Evolutionary conservation across 768 basidiomycete species (phyloP).

Genomic region (Hemileccinum impolitum): DNA sequence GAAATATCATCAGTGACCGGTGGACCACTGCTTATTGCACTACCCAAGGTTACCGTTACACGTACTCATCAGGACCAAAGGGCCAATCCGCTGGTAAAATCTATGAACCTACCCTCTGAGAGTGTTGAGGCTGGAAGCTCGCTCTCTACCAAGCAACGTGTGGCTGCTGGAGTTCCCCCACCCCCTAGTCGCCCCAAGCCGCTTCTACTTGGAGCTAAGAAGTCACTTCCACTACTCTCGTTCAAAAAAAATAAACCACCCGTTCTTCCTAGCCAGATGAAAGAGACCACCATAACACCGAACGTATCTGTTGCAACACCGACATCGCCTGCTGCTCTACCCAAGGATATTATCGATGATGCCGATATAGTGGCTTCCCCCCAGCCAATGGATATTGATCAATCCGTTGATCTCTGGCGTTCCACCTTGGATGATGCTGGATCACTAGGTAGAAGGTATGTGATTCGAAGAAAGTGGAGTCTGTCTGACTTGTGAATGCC

Average conservation of each 20-base stretch:
- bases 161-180: slow-evolving; percentile 40
- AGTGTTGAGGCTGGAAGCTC: slow-evolving; percentile 32
- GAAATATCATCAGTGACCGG: neutral
- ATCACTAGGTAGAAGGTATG: slow-evolving; percentile 12
- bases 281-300: slow-evolving; percentile 9
- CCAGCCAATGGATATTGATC: slow-evolving; percentile 21
- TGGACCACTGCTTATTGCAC: slow-evolving; percentile 4
- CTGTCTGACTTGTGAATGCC: neutral
- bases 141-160: slow-evolving; percentile 50
- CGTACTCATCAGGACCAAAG: slow-evolving; percentile 33
- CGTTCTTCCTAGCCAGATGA: slow-evolving; percentile 8
- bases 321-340: slow-evolving; percentile 9
- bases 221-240: slow-evolving; percentile 31
- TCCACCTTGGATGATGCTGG: slow-evolving; percentile 7
- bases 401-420: slow-evolving; percentile 12
- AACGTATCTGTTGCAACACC: slow-evolving; percentile 2
- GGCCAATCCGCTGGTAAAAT: slow-evolving; percentile 31
- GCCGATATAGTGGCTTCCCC: slow-evolving; percentile 12
- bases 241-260: slow-evolving; percentile 42
- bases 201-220: slow-evolving; percentile 20
- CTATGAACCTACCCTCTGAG: slow-evolving; percentile 21
- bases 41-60: slow-evolving; percentile 12
- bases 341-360: neutral
- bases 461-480: neutral
- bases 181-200: slow-evolving; percentile 36